Evolutionary conservation across 306 rosid genomes (phyloP).

Genomic region (Pueraria montana): DNA sequence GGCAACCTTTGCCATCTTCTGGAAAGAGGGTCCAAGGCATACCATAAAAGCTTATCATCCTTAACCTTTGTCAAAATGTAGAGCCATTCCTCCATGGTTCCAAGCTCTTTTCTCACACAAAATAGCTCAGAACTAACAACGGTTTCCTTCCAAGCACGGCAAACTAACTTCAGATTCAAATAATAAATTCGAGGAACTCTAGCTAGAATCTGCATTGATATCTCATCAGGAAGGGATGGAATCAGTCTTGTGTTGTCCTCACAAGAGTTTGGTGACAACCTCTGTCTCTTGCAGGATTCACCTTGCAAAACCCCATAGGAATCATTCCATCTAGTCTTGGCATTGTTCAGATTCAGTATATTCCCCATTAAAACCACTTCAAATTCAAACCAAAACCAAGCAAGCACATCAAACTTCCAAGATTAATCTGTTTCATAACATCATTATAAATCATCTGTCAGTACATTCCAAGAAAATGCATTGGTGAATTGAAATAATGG

Average conservation of each 20-base stretch:
- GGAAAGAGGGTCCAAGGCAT: slow-evolving; percentile 56
- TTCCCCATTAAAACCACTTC: slow-evolving; percentile 49
- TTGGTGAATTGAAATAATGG: neutral
- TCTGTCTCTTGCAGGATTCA: slow-evolving; percentile 48
- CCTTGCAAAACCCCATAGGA: slow-evolving; percentile 40
- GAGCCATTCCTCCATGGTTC: slow-evolving; percentile 58
- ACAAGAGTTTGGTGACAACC: slow-evolving; percentile 26
- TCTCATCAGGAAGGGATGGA: slow-evolving; percentile 52
- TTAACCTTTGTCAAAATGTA: slow-evolving; percentile 53
- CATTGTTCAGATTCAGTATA: slow-evolving; percentile 31
- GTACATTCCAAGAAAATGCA: slow-evolving; percentile 28
- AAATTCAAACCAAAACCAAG: slow-evolving; percentile 20
- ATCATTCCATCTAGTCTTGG: slow-evolving; percentile 31
- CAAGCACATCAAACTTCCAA: slow-evolving; percentile 40
- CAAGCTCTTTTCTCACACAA: slow-evolving; percentile 54
- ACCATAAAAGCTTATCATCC: slow-evolving; percentile 55
- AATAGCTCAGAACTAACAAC: slow-evolving; percentile 53
- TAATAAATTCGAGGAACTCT: slow-evolving; percentile 52
- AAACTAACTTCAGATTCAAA: slow-evolving; percentile 49
- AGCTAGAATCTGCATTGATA: slow-evolving; percentile 55
- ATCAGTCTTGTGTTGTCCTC: slow-evolving; percentile 43
- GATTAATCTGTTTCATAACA: slow-evolving; percentile 37
- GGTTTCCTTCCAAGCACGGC: slow-evolving; percentile 41
- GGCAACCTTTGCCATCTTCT: slow-evolving; percentile 60
- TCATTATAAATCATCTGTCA: slow-evolving; percentile 25